phyloP scores from a whole-genome alignment of 73 alveolate genomes.

The Tetrahymena elliotti region DNA sequence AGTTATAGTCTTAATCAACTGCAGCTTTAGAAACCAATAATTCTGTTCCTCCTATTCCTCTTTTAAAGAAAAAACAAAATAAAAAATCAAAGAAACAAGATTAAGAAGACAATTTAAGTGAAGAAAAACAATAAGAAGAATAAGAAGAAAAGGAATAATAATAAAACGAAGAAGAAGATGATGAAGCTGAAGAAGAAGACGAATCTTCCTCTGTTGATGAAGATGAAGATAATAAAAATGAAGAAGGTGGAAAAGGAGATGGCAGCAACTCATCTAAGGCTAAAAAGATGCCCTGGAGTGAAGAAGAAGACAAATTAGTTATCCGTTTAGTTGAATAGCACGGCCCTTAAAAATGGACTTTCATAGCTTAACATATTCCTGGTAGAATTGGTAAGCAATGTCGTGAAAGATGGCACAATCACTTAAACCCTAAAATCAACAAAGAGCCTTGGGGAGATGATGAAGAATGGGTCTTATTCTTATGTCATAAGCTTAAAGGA shows the following conservation, averaged over 20 bases:
- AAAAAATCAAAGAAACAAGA: neutral
- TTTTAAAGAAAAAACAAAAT: neutral
- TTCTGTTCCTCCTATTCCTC: neutral
- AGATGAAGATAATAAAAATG: neutral
- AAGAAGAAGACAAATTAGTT: slow-evolving; percentile 90
- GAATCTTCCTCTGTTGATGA: neutral
- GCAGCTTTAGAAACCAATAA: neutral
- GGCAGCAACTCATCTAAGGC: neutral
- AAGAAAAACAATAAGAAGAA: neutral
- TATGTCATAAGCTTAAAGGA: slow-evolving; percentile 80
- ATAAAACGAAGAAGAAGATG: neutral
- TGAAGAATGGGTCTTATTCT: slow-evolving; percentile 94
- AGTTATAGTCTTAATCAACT: neutral
- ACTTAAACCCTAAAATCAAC: slow-evolving; percentile 91
- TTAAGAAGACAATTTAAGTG: neutral
- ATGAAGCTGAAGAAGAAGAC: neutral
- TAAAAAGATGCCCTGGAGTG: slow-evolving; percentile 82
- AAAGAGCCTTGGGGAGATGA: slow-evolving; percentile 92
- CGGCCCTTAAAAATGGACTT: slow-evolving; percentile 97
- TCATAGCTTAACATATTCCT: slow-evolving; percentile 85
- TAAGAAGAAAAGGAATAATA: neutral
- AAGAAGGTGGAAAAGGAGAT: neutral
- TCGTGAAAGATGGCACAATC: slow-evolving; percentile 99
- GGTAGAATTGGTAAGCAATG: slow-evolving; percentile 97
- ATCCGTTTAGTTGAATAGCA: slow-evolving; percentile 83